Evolutionary conservation across 2,329 filamentous ascomycete species (phyloP), one percentile per base, ranked within the genome.

Genomic region (Fusarium sp.): DNA sequence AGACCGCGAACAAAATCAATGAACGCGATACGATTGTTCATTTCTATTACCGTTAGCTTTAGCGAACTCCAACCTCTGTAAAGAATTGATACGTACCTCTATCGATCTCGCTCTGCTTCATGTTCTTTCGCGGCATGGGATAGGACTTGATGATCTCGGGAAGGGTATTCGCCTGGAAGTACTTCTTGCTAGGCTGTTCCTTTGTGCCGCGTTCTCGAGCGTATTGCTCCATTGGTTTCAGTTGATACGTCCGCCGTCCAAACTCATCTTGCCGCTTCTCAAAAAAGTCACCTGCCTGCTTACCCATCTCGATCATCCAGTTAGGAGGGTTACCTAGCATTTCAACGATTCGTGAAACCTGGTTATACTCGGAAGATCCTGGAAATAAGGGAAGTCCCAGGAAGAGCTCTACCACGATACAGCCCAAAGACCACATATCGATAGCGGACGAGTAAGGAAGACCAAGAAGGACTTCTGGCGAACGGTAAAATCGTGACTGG

Each of bases 301-400:
- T 99, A 73, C 96, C 96, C 87, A 97, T 96, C 77, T 99, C 96
- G 56, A 99, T 87, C 96, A 99, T 99, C 96, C 96, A 99, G 68
- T 94, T 96, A 36, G 94, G 95, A 3, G 96, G 95, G 69, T 97
- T 90, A 12, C 96, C 96, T 10, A 99, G 87, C 96, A 99, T 99
- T 80, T 99, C 96, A 21, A 96, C 94, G 67, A 99, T 99, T 52
- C 96, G 87, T 26, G 95, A 95, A 19, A 99, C 94, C 78, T 99
- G 96, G 73, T 99, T 99, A 80, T 99, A 99, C 79, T 99, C 96
- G 4, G 96, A 99, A 1, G 95, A 98, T 26, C 96, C 96, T 9
- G 96, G 96, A 79, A 99, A 99, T 4, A 99, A 81, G 1, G 96
- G 96, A 48, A 99, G 84, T 44, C 96, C 96, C 2, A 99, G 85